Percentiles rank a stretch among this genome's conserved stretches.
These are phyloP conservation scores for Populus tomentosa DNA, from an alignment of 441 rosid genomes.

Conservation along the genomic window DNA sequence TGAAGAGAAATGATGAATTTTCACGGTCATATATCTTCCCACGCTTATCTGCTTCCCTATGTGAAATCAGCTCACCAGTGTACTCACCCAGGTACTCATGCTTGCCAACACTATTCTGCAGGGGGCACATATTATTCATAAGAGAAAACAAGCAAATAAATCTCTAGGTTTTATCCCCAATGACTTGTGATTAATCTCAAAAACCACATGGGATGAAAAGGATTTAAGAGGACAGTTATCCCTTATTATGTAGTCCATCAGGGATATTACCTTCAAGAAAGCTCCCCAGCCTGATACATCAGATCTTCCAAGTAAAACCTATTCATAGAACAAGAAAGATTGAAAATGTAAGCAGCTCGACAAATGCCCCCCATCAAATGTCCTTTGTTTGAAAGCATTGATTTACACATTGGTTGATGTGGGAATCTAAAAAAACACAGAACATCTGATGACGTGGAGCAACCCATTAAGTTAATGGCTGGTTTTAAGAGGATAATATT, in stretches of 20 bases:
- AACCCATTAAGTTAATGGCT: background rate
- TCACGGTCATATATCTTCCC: constrained; percentile 99
- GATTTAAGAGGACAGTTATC: background rate
- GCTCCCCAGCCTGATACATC: constrained; percentile 99
- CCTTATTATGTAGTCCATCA: background rate
- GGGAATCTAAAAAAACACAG: background rate
- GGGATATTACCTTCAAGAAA: constrained; percentile 72
- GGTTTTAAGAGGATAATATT: background rate
- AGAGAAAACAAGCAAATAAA: constrained; percentile 7
- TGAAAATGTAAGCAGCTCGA: background rate
- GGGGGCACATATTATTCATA: constrained; percentile 19
- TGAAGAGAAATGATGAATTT: constrained; percentile 96
- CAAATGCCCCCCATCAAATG: background rate
- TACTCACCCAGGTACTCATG: constrained; percentile 98
- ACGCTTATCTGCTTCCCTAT: constrained; percentile 96
- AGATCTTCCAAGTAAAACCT: constrained; percentile 96
- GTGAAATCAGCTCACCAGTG: constrained; percentile 98
- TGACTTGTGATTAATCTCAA: background rate
- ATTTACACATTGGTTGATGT: background rate
- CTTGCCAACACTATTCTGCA: constrained; percentile 90
- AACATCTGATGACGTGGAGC: background rate
- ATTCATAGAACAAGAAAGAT: constrained; percentile 19
- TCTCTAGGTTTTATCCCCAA: background rate
- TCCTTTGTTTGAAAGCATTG: no score
- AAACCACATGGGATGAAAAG: background rate